Evolutionary conservation across 345 rosid genomes (phyloP).

Genomic region (Citropsis articulata): DNA sequence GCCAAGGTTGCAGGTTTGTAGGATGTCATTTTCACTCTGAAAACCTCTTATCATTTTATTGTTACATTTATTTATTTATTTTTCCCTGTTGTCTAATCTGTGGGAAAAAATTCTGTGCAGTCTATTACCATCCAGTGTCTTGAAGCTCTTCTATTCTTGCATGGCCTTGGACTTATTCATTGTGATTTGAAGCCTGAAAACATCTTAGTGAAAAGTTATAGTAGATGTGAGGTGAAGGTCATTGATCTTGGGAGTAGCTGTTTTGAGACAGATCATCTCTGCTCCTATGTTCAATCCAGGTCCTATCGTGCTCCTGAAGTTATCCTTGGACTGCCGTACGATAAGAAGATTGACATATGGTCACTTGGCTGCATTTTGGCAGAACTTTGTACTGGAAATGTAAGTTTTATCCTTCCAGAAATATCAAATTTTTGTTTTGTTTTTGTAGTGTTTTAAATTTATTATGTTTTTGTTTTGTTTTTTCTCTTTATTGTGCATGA

Average conservation of each 20-base stretch:
- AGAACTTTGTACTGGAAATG: slow-evolving; percentile 97
- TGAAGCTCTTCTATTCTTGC: slow-evolving; percentile 93
- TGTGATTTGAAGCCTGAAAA: slow-evolving; percentile 98
- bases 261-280: slow-evolving; percentile 95
- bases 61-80: slow-evolving; percentile 10
- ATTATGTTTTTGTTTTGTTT: not conserved
- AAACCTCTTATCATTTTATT: slow-evolving; percentile 1
- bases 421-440: not conserved
- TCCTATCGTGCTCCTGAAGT: slow-evolving; percentile 99
- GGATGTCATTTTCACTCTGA: slow-evolving; percentile 15
- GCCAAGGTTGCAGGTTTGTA: slow-evolving; percentile 94
- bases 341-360: slow-evolving; percentile 97
- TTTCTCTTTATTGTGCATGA: not conserved
- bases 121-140: slow-evolving; percentile 93
- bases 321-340: slow-evolving; percentile 88
- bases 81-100: slow-evolving; percentile 14
- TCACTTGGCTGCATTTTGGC: slow-evolving; percentile 99
- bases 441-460: too few relatives aligned
- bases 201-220: slow-evolving; percentile 93
- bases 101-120: slow-evolving; percentile 48
- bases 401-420: slow-evolving; percentile 42
- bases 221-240: slow-evolving; percentile 97
- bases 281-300: slow-evolving; percentile 98
- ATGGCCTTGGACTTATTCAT: slow-evolving; percentile 95
- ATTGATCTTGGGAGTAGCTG: slow-evolving; percentile 99